Evolutionary conservation across 1,284 basidiomycete species (phyloP), one percentile per base, ranked within the genome.

Genomic region (Dichomitus squalens): DNA sequence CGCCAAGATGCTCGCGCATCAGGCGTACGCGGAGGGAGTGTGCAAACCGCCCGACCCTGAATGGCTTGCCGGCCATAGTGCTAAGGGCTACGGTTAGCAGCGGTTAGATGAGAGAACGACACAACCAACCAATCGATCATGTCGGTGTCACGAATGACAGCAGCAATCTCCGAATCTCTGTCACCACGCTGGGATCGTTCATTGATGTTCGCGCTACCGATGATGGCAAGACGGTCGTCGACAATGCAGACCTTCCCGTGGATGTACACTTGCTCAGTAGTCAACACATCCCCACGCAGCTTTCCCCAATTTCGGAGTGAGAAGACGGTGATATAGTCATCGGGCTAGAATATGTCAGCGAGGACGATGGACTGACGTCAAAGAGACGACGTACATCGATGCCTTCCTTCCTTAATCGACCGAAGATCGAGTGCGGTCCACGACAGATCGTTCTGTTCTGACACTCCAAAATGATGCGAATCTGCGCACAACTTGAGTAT

Each of bases 131-230:
- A 83, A 60, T 95, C 86, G 56, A 99, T 90, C 92, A 98, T 91
- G 70, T 99, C 97, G 5, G 96, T 98, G 70, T 99, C 96, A 57
- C 95, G 83, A 52, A 99, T 90, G 46, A 99, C 87, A 39, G 92
- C 88, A 4, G 95, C 93, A 20, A 99, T 75, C 72, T 99, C 96
- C 5, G 96, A 98, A 73, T 99, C 96, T 41, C 97, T 88, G 73
- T 99, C 96, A 36, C 96, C 96, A 21, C 94, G 83, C 72, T 95
- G 93, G 31, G 93, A 96, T 33, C 96, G 87, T 73, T 99, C 96
- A 71, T 99, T 99, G 79, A 99, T 96, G 72, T 99, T 99, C 18
- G 96, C 96, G 57, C 95, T 97, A n/a, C 96, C 96, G 66, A 98
- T 98, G 64, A 99, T 94, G n/a, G 89, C 96, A 41, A 97, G 80